A percentile compares a stretch with the other conserved stretches of the same genome.
Conservation (phyloP, 352 stramenopile species). For the Lagenidium giganteum region DNA sequence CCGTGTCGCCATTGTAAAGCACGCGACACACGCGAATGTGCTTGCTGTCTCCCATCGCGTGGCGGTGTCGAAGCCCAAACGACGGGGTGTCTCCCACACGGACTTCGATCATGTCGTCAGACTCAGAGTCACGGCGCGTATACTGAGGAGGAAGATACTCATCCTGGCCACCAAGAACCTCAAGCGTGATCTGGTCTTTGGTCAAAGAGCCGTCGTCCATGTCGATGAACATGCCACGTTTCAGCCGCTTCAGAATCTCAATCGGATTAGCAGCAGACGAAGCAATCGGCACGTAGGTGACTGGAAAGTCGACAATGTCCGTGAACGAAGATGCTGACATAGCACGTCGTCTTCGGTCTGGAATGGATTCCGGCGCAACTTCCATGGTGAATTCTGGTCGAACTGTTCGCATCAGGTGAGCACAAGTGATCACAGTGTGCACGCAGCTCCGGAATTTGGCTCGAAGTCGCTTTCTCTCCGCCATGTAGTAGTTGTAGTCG, state of each 20-base stretch:
- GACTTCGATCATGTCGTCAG: slow-evolving; percentile 26
- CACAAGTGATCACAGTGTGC: slow-evolving; percentile 40
- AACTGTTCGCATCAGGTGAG: slow-evolving; percentile 43
- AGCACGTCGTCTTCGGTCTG: slow-evolving; percentile 27
- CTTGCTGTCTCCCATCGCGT: slow-evolving; percentile 30
- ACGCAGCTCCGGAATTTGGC: slow-evolving; percentile 57
- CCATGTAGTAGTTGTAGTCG: slow-evolving; percentile 69
- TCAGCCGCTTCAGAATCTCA: slow-evolving; percentile 43
- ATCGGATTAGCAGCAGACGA: slow-evolving; percentile 46
- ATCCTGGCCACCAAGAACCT: slow-evolving; percentile 60
- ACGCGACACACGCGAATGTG: slow-evolving; percentile 65
- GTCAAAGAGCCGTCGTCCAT: slow-evolving; percentile 77
- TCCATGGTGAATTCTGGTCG: slow-evolving; percentile 49
- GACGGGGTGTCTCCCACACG: slow-evolving; percentile 32
- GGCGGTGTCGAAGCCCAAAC: slow-evolving; percentile 46
- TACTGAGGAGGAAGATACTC: slow-evolving; percentile 44
- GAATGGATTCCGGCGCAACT: slow-evolving; percentile 11
- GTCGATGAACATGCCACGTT: slow-evolving; percentile 51
- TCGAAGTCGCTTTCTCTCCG: slow-evolving; percentile 55
- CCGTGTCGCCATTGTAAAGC: slow-evolving; percentile 59
- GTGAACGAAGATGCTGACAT: slow-evolving; percentile 33
- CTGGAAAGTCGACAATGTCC: slow-evolving; percentile 52
- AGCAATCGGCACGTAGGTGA: slow-evolving; percentile 65
- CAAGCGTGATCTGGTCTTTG: slow-evolving; percentile 71
- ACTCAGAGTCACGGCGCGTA: slow-evolving; percentile 10